Evolutionary conservation across 2,329 filamentous ascomycete species (phyloP).

Genomic region (Alternaria solani): DNA sequence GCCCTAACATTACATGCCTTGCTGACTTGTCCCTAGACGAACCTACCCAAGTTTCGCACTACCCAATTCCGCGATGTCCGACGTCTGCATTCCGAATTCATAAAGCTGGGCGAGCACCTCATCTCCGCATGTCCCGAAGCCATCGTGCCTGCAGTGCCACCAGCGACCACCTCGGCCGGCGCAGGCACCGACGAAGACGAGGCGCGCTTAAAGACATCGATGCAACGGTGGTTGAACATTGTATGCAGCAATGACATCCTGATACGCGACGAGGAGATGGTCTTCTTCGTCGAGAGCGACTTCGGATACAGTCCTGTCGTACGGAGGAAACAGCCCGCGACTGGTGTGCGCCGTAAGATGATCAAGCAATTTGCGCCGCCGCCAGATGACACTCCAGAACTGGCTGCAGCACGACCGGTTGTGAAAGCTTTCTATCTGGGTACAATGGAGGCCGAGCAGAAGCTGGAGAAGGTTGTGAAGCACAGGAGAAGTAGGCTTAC

Average conservation of each 20-base stretch:
- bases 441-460: slow-evolving; percentile 96
- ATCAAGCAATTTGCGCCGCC: slow-evolving; percentile 98
- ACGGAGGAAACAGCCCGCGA: slow-evolving; percentile 95
- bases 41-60: slow-evolving; percentile 96
- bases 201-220: slow-evolving; percentile 80
- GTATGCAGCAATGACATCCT: slow-evolving; percentile 92
- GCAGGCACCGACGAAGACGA: slow-evolving; percentile 98
- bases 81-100: slow-evolving; percentile 92
- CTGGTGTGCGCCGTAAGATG: slow-evolving; percentile 91
- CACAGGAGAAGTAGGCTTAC: slow-evolving; percentile 75
- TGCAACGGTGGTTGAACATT: slow-evolving; percentile 95
- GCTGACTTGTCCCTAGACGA: slow-evolving; percentile 70
- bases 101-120: slow-evolving; percentile 94
- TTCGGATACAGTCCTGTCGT: slow-evolving; percentile 97
- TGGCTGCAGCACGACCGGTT: slow-evolving; percentile 85
- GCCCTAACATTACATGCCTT: neutral
- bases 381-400: slow-evolving; percentile 94
- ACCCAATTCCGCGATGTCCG: slow-evolving; percentile 98
- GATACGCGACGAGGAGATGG: slow-evolving; percentile 95
- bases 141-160: slow-evolving; percentile 90
- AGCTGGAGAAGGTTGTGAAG: slow-evolving; percentile 94
- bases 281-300: slow-evolving; percentile 98
- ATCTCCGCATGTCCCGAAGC: slow-evolving; percentile 98
- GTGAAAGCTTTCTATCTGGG: slow-evolving; percentile 97
- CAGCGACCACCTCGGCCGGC: slow-evolving; percentile 92